Base-by-base conservation (phyloP, 2,329 filamentous ascomycete genomes). In the Macroventuria anomochaeta region DNA sequence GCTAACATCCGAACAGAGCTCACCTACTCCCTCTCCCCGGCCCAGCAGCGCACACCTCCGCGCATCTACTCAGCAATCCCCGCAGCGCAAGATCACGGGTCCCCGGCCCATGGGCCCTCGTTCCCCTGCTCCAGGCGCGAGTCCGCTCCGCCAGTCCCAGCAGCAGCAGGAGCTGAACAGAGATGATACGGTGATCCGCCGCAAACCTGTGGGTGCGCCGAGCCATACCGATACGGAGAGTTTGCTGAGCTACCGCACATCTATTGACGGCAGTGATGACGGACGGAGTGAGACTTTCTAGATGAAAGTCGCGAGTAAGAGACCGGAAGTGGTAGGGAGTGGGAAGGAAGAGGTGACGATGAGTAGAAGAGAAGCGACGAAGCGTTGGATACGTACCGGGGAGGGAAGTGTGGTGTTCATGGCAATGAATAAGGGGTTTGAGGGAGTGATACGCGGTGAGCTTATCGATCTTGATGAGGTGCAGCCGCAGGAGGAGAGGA, bases 71-170 rank as follows among this genome's bases (percentile, higher is more conserved):
- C 58, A 60, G 61, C 53, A 43, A 33, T 71, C 65, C 31, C 71
- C 74, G 5, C 67, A 70, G 58, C 73, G 77, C 54, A 79, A 79
- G 60, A 79, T 80, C 57, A 80, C 78, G 0, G 79, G 79, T 1
- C 79, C 79, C 0, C 62, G 79, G n/a, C 78, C 79, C 1, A 81
- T 81, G 78, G 76, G 75, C 7, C 72, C 70, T 44, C 70, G 72
- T 42, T 75, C 71, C 42, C 82, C 11, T 83, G 91, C 72, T 28
- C 57, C 56, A 3, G 63, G 61, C 11, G 39, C 51, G 2, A 38
- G 61, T 61, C 59, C 60, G 23, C 58, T 74, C 33, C 59, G 70
- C 13, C 69, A 73, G 25, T 64, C 62, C 7, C 31, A 48, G 21
- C 33, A 48, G 21, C 33, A 47, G 11, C 18, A 53, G 5, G 39